phyloP scores from a whole-genome alignment of 805 yeast genomes.

The Tetrapisispora phaffii region DNA sequence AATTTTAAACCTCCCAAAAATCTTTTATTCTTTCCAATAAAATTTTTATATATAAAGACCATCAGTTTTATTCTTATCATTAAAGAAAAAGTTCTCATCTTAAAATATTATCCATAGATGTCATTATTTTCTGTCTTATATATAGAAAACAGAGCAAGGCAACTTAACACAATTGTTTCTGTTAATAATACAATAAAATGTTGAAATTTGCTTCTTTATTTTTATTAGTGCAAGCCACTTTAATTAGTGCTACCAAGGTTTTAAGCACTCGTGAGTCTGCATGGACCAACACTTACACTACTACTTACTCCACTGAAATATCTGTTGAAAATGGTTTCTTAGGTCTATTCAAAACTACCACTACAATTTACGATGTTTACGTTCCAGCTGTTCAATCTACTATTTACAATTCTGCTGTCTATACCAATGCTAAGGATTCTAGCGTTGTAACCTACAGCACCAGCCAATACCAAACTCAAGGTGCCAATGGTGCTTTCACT shows the following conservation, averaged over 20 bases:
- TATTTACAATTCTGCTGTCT: not conserved
- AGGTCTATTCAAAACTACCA: not conserved
- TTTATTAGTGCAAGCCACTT: not conserved
- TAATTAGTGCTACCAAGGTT: not conserved
- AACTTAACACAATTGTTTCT: not conserved
- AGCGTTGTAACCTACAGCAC: constrained; percentile 7
- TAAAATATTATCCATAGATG: no score
- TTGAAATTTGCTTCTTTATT: not conserved
- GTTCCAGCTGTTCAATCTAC: constrained; percentile 1
- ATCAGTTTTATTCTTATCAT: not conserved
- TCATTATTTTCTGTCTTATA: no score
- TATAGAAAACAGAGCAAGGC: not conserved
- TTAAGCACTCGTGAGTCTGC: not conserved
- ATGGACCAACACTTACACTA: constrained; percentile 1
- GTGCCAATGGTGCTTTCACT: constrained; percentile 5
- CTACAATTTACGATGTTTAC: not conserved
- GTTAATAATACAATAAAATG: not conserved
- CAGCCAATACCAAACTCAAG: constrained; percentile 2
- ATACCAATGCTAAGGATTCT: constrained; percentile 1
- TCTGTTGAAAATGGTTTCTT: not conserved
- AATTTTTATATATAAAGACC: not conserved
- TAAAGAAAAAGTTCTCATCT: no score
- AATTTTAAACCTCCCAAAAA: no score
- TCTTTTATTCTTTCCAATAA: no score
- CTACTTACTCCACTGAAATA: constrained; percentile 1